Base-by-base conservation (phyloP, 1,139 yeast genomes). In the Geotrichum europaeum region DNA sequence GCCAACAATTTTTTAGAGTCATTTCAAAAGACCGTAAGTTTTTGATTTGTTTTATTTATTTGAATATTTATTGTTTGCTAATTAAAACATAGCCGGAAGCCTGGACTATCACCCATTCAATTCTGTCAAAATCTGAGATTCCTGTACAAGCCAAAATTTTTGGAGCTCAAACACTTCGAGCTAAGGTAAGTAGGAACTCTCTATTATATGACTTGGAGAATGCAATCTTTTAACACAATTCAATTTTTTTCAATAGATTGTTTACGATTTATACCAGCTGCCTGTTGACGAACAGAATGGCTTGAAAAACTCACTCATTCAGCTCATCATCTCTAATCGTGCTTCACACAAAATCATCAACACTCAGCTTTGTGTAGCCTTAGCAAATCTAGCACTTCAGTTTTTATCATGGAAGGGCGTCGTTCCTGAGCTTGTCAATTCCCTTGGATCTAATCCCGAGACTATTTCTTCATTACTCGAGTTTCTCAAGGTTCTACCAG, bases 151-250 rank as follows among this genome's bases (percentile, higher is more conserved):
- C 87, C 54, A 85, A 84, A 69, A 77, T 94, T 67, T 94, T 95
- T 76, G 88, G 95, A 10, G 88, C 97, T 0, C 99, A 95, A 72
- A 92, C 98, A 0, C 76, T 95, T 64, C 79, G 97, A 65, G 86
- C 92, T 50, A 91, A 91, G 69, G 76, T 68, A 58, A 12, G 60
- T 59, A n/a, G 25, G 2, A 28, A n/a, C 45, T n/a, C 45, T n/a
- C n/a, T 25, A 13, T 22, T 13, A 24, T 18, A 20, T 28, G 34
- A 18, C 5, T 30, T 40, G 18, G 20, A 12, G 7, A 49, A 12
- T 18, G 2, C 56, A 49, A 24, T 3, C 22, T 49, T 12, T 34
- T 24, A 18, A 25, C 4, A 32, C 9, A 15, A 13, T 57, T 34
- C 50, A 24, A 22, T 24, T 51, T 24, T 5, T 30, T 36, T n/a